phyloP scores from a whole-genome alignment of 2,329 filamentous ascomycete genomes.

The Cladosporium halotolerans region DNA sequence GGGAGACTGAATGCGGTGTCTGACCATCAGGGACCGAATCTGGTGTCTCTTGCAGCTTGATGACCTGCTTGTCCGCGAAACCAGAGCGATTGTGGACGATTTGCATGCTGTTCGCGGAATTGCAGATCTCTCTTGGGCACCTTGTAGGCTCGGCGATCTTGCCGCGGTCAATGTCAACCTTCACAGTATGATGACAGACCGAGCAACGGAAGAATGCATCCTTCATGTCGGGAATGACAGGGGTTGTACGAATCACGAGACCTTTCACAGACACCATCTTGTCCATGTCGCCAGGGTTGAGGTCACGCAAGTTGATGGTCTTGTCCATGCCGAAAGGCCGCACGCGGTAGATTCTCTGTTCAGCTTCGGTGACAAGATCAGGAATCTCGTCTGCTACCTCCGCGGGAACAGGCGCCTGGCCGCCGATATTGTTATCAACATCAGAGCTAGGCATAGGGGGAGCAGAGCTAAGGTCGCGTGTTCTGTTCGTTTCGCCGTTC shows the following conservation, averaged over 20 bases:
- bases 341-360: conserved; percentile 74
- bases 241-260: conserved; percentile 88
- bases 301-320: conserved; percentile 82
- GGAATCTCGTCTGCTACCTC: conserved; percentile 49
- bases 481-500: conserved; percentile 12
- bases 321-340: conserved; percentile 83
- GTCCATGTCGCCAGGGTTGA: conserved; percentile 95
- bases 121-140: conserved; percentile 77
- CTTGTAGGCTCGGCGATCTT: conserved; percentile 91
- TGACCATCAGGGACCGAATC: conserved; percentile 92
- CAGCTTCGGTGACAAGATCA: conserved; percentile 70
- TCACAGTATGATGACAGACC: conserved; percentile 83
- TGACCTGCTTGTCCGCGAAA: conserved; percentile 96
- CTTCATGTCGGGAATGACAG: conserved; percentile 98
- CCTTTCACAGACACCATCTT: conserved; percentile 93
- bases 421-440: conserved; percentile 39
- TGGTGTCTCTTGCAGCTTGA: conserved; percentile 96
- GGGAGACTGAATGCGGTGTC: conserved; percentile 92
- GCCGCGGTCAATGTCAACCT: conserved; percentile 87
- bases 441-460: conserved; percentile 77
- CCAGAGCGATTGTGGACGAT: conserved; percentile 93
- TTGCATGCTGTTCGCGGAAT: conserved; percentile 90
- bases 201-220: conserved; percentile 96
- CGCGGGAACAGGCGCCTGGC: conserved; percentile 30
- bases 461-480: conserved; percentile 57